Base-by-base conservation (phyloP, 2,329 filamentous ascomycete genomes). In the Fusarium annulatum region DNA sequence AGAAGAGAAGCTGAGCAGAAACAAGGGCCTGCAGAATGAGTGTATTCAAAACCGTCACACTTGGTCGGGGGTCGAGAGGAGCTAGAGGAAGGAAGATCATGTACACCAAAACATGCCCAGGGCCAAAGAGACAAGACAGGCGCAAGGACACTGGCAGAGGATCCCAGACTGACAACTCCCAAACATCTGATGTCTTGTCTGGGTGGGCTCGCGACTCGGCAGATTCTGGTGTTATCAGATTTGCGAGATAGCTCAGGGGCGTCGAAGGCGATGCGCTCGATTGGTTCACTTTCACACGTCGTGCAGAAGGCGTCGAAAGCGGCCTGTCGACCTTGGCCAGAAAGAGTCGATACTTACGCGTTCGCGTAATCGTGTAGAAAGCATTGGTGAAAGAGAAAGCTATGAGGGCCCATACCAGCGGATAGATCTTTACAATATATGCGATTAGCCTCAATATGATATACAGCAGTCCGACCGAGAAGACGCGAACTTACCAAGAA, bases 91-190 rank as follows among this genome's bases (percentile, higher is more conserved):
- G 87, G 76, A 96, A 95, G 38, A 97, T 87, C 86, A 92, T 92
- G 84, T 99, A 97, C 34, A 98, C 88, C 53, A 97, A 84, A n/a
- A 97, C 89, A 83, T 99, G 97, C 0, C 94, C 93, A 0, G 96
- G 96, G 77, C 95, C 97, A 85, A 99, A 98, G 45, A 96, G 86
- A 77, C 94, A 96, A 79, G 98, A 95, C 6, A 98, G 85, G 42
- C 92, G 90, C 60, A 98, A 84, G 51, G 91, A 94, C 41, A 97
- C 88, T 5, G 95, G 94, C 52, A 96, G 88, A 39, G 97, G 96
- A 80, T 98, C 95, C 96, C 96, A 99, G 11, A 98, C 88, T 4
- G 92, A 89, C 56, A 99, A 84, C 82, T 99, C 95, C 96, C 96
- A 99, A 15, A 99, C 96, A 81, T 99, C 95, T 16, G 92, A 89